These are phyloP conservation scores for Russula sp. DNA, from an alignment of 768 basidiomycete genomes.

Conservation along the genomic window DNA sequence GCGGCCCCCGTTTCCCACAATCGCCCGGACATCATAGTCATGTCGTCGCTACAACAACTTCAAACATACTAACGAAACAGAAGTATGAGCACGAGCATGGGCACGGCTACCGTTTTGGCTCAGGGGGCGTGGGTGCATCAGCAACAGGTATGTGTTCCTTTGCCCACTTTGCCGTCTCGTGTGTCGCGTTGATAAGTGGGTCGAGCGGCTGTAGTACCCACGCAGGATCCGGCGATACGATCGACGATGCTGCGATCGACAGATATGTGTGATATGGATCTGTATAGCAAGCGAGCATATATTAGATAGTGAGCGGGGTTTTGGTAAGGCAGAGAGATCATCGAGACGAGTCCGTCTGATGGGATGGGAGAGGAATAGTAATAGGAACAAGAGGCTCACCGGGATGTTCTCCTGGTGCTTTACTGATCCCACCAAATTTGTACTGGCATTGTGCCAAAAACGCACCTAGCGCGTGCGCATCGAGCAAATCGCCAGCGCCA, in stretches of 20 bases:
- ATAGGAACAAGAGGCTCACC: slow-evolving; percentile 44
- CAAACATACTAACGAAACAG: no score
- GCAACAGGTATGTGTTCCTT: slow-evolving; percentile 50
- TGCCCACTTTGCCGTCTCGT: slow-evolving; percentile 66
- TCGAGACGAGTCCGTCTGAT: background rate
- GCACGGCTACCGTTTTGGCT: background rate
- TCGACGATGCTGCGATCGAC: slow-evolving; percentile 74
- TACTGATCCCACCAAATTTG: slow-evolving; percentile 85
- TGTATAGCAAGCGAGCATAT: slow-evolving; percentile 32
- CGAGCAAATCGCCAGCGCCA: slow-evolving; percentile 54
- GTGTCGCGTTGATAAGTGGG: slow-evolving; percentile 66
- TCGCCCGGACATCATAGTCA: no score
- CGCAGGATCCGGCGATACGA: slow-evolving; percentile 38
- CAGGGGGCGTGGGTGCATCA: background rate
- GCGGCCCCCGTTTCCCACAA: no score
- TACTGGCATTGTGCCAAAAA: slow-evolving; percentile 82
- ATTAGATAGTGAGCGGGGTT: no score
- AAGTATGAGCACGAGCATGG: background rate
- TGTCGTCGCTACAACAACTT: no score
- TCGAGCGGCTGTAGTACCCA: slow-evolving; percentile 65
- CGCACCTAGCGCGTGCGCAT: slow-evolving; percentile 50
- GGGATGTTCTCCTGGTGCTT: slow-evolving; percentile 74
- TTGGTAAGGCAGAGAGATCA: no score
- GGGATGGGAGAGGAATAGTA: slow-evolving; percentile 27
- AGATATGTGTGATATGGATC: slow-evolving; percentile 97